A percentile compares a stretch with the other conserved stretches of the same genome.
Evolutionary conservation across 2,329 filamentous ascomycete genomes (phyloP).

Genomic region (Cytospora mali): DNA sequence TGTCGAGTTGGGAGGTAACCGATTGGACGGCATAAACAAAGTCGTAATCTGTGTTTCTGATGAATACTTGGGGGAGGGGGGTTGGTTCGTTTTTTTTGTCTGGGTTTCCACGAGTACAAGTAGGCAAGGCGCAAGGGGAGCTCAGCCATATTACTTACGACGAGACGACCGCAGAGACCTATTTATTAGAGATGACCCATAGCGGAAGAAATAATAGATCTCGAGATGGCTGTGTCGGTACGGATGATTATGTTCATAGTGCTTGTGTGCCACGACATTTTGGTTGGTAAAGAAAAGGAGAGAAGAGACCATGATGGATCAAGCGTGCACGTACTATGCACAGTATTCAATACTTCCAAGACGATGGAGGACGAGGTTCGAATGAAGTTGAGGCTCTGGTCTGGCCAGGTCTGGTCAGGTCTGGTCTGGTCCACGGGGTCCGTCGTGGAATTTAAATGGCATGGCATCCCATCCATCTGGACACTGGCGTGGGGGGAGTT

Average conservation of each 20-base stretch:
- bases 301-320: too few species aligned
- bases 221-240: neutral
- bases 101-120: neutral
- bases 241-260: too few species aligned
- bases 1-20: constrained; percentile 31
- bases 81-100: neutral
- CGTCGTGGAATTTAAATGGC: neutral
- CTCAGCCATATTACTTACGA: neutral
- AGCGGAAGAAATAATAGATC: neutral
- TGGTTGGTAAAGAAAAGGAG: too few species aligned
- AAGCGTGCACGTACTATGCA: too few species aligned
- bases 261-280: neutral
- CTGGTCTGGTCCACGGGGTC: neutral
- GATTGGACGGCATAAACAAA: constrained; percentile 28
- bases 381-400: neutral
- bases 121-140: neutral
- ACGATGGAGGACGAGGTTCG: neutral
- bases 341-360: too few species aligned
- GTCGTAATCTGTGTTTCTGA: neutral
- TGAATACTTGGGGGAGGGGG: neutral
- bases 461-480: neutral
- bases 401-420: too few species aligned
- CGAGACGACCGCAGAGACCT: neutral
- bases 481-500: neutral
- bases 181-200: neutral